Conservation (phyloP, 129 eudicot species). For the Tagetes patula region DNA sequence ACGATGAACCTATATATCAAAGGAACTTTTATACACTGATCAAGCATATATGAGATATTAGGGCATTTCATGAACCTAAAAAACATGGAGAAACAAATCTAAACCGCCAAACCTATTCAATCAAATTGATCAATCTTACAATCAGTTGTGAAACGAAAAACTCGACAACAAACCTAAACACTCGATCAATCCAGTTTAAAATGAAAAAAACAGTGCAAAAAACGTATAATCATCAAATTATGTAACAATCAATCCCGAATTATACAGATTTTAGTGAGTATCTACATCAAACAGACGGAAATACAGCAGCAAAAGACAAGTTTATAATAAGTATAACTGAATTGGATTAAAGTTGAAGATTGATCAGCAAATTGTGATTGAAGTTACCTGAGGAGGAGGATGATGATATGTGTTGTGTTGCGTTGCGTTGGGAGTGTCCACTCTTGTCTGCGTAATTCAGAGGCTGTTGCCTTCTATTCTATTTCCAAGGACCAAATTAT, state of each 20-base stretch:
- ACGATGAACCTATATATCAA: neutral
- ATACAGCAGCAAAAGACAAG: too few relatives aligned
- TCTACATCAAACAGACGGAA: neutral
- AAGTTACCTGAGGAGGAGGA: neutral
- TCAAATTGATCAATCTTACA: too few relatives aligned
- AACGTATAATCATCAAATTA: too few relatives aligned
- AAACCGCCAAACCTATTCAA: too few relatives aligned
- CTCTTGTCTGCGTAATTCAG: slow-evolving; percentile 32
- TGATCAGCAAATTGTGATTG: neutral
- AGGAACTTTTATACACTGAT: neutral
- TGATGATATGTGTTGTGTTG: slow-evolving; percentile 21
- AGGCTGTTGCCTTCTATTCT: slow-evolving; percentile 30
- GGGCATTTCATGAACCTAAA: too few relatives aligned
- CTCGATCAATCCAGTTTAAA: too few relatives aligned
- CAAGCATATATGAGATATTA: neutral
- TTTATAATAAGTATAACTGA: neutral
- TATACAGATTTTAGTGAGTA: too few relatives aligned
- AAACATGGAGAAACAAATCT: too few relatives aligned
- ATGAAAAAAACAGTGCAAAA: too few relatives aligned
- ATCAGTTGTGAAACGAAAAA: too few relatives aligned
- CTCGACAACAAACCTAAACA: too few relatives aligned
- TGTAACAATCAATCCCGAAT: too few relatives aligned
- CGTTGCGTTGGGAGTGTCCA: neutral
- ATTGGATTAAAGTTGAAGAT: neutral
- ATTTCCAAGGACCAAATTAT: slow-evolving; percentile 13